Evolutionary conservation across 768 basidiomycete species (phyloP).

Genomic region (Filobasidium floriforme): DNA sequence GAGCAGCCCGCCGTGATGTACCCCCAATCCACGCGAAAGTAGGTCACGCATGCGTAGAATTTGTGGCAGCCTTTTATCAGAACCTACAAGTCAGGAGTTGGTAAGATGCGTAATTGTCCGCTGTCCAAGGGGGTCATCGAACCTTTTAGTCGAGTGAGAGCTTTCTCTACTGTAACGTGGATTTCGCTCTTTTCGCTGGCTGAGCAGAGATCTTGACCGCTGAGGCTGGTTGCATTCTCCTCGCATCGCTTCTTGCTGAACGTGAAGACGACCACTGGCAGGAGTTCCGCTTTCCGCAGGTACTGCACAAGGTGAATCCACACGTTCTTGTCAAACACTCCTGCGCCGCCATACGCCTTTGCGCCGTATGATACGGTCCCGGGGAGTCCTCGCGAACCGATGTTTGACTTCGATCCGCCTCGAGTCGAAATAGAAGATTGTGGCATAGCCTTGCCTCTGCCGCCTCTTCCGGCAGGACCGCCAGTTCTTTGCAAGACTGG

Average conservation of each 20-base stretch:
- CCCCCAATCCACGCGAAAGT: conserved; percentile 88
- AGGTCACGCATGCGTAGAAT: conserved; percentile 87
- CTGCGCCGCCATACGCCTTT: conserved; percentile 25
- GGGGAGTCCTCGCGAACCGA: conserved; percentile 24
- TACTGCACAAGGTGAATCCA: conserved; percentile 83
- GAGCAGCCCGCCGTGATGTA: conserved; percentile 94
- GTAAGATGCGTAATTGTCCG: neutral
- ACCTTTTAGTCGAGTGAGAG: conserved; percentile 86
- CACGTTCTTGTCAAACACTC: conserved; percentile 67
- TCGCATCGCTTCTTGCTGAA: conserved; percentile 96
- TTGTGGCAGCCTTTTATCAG: conserved; percentile 63
- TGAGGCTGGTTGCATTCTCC: conserved; percentile 84
- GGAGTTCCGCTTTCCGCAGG: conserved; percentile 71
- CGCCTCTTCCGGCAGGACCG: conserved; percentile 56
- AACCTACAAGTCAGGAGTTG: conserved; percentile 5
- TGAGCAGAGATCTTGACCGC: conserved; percentile 76
- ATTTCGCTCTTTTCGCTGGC: conserved; percentile 94
- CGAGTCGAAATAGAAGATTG: conserved; percentile 5
- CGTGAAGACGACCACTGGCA: conserved; percentile 94
- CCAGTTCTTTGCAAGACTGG: conserved; percentile 77
- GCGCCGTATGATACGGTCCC: conserved; percentile 17
- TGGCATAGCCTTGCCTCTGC: conserved; percentile 33
- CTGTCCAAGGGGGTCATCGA: conserved; percentile 12
- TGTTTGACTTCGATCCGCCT: conserved; percentile 36
- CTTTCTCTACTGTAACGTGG: conserved; percentile 87